Evolutionary conservation across 2,329 filamentous ascomycete genomes (phyloP).

Genomic region (Arthrobotrys conoides): DNA sequence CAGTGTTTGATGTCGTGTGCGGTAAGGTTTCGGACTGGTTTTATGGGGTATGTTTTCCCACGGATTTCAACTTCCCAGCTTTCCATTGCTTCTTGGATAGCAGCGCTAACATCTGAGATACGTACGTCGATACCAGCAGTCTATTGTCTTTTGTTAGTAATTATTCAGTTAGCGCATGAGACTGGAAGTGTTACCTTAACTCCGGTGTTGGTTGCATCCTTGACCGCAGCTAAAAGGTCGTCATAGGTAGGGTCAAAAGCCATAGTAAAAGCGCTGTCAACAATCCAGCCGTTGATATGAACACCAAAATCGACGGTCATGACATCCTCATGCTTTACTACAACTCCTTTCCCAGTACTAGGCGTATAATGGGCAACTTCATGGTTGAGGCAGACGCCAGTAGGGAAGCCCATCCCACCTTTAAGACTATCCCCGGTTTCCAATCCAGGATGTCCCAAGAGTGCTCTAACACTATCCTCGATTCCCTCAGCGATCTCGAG

Average conservation of each 20-base stretch:
- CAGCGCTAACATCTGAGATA: conserved; percentile 84
- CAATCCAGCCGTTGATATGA: conserved; percentile 79
- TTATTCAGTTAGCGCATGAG: too few species aligned
- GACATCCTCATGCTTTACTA: conserved; percentile 76
- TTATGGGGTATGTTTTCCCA: conserved; percentile 83
- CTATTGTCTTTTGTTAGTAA: conserved; percentile 61
- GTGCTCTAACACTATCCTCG: conserved; percentile 81
- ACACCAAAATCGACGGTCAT: conserved; percentile 81
- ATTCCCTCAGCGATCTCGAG: conserved; percentile 86
- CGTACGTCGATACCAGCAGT: conserved; percentile 93
- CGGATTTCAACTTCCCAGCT: conserved; percentile 89
- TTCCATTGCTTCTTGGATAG: conserved; percentile 92
- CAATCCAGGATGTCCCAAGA: conserved; percentile 82
- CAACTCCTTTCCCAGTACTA: conserved; percentile 81
- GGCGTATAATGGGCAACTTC: conserved; percentile 89
- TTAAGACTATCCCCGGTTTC: conserved; percentile 83
- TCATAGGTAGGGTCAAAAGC: conserved; percentile 78
- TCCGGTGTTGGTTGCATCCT: conserved; percentile 81
- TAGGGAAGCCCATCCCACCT: conserved; percentile 86
- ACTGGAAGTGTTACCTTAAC: conserved; percentile 71
- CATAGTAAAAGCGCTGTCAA: conserved; percentile 80
- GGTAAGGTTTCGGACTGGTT: conserved; percentile 87
- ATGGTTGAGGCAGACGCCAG: conserved; percentile 85
- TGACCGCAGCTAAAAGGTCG: conserved; percentile 76
- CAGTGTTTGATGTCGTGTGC: conserved; percentile 88